Evolutionary conservation across 2,329 filamentous ascomycete species (phyloP).

Genomic region (Aspergillus hortae): DNA sequence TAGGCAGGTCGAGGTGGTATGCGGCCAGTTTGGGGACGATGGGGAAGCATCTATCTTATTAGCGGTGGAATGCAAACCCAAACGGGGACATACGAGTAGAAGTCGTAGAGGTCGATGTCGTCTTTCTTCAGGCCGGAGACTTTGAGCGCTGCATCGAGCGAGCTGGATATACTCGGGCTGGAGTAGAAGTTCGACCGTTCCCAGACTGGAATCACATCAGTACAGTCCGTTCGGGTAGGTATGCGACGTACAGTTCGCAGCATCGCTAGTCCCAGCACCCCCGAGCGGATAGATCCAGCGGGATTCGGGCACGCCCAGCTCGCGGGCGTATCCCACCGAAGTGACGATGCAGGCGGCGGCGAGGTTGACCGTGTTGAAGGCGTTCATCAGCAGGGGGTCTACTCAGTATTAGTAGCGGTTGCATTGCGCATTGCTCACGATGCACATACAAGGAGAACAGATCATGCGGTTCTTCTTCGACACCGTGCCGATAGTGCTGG

Average conservation of each 20-base stretch:
- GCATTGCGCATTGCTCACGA: not conserved
- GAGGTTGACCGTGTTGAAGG: slow-evolving; percentile 66
- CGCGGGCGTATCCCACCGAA: slow-evolving; percentile 51
- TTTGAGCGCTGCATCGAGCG: slow-evolving; percentile 53
- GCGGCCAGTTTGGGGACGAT: slow-evolving; percentile 67
- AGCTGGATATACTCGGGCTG: slow-evolving; percentile 56
- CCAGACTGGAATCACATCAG: slow-evolving; percentile 50
- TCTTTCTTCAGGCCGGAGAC: slow-evolving; percentile 46
- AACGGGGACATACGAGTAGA: slow-evolving; percentile 53
- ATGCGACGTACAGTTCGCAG: slow-evolving; percentile 47
- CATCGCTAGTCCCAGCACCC: slow-evolving; percentile 61
- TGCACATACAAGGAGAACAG: slow-evolving; percentile 57
- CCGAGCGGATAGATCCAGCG: slow-evolving; percentile 64
- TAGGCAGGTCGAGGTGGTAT: slow-evolving; percentile 54
- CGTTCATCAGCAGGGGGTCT: slow-evolving; percentile 69
- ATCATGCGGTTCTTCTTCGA: slow-evolving; percentile 63
- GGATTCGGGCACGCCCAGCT: slow-evolving; percentile 52
- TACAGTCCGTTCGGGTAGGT: not conserved
- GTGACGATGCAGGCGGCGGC: slow-evolving; percentile 61
- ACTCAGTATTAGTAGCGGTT: not conserved
- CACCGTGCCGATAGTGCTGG: slow-evolving; percentile 53
- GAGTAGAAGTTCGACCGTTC: slow-evolving; percentile 56
- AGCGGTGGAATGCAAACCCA: not conserved
- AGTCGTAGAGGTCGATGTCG: slow-evolving; percentile 60
- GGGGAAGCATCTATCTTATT: slow-evolving; percentile 56